Evolutionary conservation across 2,329 filamentous ascomycete species (phyloP).

Genomic region (Byssoonygena ceratinophila): DNA sequence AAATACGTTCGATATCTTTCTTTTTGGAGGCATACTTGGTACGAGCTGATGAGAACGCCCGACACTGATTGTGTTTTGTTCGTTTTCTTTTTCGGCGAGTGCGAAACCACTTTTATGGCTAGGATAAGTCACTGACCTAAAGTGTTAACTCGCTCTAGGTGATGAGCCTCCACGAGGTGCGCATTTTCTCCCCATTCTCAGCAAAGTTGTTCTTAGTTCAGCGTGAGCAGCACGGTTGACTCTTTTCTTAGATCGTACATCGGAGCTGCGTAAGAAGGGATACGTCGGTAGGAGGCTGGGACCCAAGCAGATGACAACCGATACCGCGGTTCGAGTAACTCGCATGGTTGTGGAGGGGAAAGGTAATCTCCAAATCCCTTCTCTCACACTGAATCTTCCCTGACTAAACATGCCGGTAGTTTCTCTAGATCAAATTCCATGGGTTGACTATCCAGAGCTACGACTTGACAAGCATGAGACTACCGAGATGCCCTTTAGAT

Average conservation of each 20-base stretch:
- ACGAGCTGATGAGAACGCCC: conserved; percentile 22
- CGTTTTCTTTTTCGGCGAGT: background rate
- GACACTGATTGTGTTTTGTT: background rate
- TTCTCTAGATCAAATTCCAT: conserved; percentile 65
- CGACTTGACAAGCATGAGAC: conserved; percentile 84
- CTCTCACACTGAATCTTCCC: background rate
- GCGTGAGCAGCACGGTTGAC: no score
- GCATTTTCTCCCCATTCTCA: no score
- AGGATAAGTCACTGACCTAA: background rate
- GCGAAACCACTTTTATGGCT: background rate
- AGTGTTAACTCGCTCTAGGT: conserved; percentile 42
- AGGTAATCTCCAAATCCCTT: conserved; percentile 42
- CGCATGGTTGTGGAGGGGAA: conserved; percentile 77
- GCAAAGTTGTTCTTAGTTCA: no score
- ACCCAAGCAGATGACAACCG: conserved; percentile 94
- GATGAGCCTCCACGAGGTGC: conserved; percentile 87
- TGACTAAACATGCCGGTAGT: conserved; percentile 41
- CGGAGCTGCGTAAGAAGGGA: conserved; percentile 88
- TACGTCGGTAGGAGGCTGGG: conserved; percentile 79
- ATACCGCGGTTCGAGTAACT: conserved; percentile 90
- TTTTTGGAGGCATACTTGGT: conserved; percentile 96
- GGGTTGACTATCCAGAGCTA: conserved; percentile 80
- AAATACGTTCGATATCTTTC: conserved; percentile 72
- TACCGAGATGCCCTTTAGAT: conserved; percentile 96
- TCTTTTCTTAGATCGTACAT: conserved; percentile 62